Percentiles rank a stretch among this genome's conserved stretches.
phyloP scores from a whole-genome alignment of 805 yeast species.

The Metschnikowia kofuensis region DNA sequence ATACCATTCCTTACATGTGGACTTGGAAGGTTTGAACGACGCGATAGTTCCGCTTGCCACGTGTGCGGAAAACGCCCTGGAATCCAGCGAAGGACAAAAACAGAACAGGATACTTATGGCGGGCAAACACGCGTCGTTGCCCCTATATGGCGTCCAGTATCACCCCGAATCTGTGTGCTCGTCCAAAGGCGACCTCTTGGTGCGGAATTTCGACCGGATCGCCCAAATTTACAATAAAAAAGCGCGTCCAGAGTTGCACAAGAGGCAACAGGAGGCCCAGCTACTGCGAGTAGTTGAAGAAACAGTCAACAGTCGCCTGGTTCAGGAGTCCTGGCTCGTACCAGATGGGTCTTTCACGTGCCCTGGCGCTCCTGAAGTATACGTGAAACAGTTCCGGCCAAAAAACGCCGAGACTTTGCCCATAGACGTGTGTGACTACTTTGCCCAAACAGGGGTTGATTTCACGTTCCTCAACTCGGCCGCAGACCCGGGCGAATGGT shows the following conservation, averaged over 20 bases:
- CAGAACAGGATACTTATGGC: conserved; percentile 66
- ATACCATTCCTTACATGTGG: conserved; percentile 80
- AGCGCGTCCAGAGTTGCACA: conserved; percentile 15
- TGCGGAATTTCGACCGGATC: conserved; percentile 59
- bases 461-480: conserved; percentile 74
- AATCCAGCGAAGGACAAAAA: neutral
- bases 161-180: conserved; percentile 97
- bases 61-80: conserved; percentile 35
- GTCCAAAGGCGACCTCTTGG: conserved; percentile 53
- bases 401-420: conserved; percentile 23
- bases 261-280: neutral
- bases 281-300: conserved; percentile 1
- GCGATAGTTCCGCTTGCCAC: conserved; percentile 58
- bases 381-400: conserved; percentile 3
- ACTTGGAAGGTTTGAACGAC: conserved; percentile 23
- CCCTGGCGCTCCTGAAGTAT: conserved; percentile 3
- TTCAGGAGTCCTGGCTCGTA: conserved; percentile 21
- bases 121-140: conserved; percentile 53
- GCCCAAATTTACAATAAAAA: conserved; percentile 36
- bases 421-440: conserved; percentile 51
- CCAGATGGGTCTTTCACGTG: conserved; percentile 6
- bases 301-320: conserved; percentile 15
- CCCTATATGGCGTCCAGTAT: conserved; percentile 92
- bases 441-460: conserved; percentile 22
- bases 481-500: conserved; percentile 81